Base-by-base conservation (phyloP, 257 asterid species). In the Nicotiana noctiflora region DNA sequence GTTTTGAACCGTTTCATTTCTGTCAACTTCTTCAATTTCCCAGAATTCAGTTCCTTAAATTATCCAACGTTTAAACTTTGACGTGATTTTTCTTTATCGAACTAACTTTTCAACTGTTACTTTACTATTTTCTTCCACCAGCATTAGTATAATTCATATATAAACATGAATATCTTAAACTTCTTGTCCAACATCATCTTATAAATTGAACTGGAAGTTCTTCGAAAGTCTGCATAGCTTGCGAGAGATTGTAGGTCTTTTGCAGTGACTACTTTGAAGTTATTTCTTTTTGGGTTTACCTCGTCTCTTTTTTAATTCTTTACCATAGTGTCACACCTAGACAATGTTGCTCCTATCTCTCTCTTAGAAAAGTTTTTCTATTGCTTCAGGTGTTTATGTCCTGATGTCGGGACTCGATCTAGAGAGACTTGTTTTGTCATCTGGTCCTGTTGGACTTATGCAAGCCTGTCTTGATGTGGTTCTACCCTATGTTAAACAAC, bases 371-470 rank as follows among this genome's bases (percentile, higher is more conserved):
- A 80, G 14, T 7, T 27, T 78, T 76, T 51, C 81, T 76, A 85
- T 81, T 87, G 84, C 80, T 79, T 79, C 93, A 96, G 99, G 99
- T 82, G 98, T 93, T 82, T 96, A 96, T 87, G 99, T 96, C 66
- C 89, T 96, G 99, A 90, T 96, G 98, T 96, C 98, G 76, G 98
- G 99, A 76, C 88, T 96, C 70, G 98, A 96, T 86, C 87, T 96
- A 79, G 99, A 96, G 91, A 96, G 99, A 83, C 97, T 96, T 25
- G 99, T 96, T 82, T 89, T 94, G 87, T 94, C 99, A 57, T 93
- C 92, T 13, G 98, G 99, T 44, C 99, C 99, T 60, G 88, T 96
- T 77, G 99, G 99, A 83, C 82, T 96, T 70, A 96, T 96, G 99
- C 99, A 94, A 82, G 94, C 98, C 40, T 96, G 93, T 83, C 98